A percentile compares a stretch with the other conserved stretches of the same genome.
Conservation (phyloP, 257 asterid genomes). For the Solanum peruvianum region DNA sequence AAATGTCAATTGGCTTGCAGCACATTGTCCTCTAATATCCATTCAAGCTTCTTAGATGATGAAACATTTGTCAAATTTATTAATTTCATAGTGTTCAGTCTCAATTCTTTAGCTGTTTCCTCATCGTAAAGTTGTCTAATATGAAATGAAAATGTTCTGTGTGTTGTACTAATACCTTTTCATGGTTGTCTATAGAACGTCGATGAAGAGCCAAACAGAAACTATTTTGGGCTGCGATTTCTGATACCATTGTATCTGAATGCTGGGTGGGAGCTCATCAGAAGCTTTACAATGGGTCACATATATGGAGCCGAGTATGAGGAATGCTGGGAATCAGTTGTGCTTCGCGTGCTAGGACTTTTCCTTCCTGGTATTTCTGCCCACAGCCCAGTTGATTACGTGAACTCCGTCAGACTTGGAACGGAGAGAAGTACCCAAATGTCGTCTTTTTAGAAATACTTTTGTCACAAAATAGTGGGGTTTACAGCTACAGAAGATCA, state of each 20-base stretch:
- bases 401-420: constrained; percentile 77
- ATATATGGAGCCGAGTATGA: constrained; percentile 44
- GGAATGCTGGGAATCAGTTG: constrained; percentile 67
- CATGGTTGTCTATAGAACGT: constrained; percentile 33
- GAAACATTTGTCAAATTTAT: neutral
- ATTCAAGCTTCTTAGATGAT: neutral
- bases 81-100: neutral
- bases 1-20: neutral
- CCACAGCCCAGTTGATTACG: constrained; percentile 79
- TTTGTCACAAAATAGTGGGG: neutral
- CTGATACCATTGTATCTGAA: constrained; percentile 56
- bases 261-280: constrained; percentile 63
- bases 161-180: neutral
- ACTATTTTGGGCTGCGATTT: constrained; percentile 58
- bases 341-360: constrained; percentile 53
- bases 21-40: neutral
- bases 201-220: constrained; percentile 71
- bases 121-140: neutral
- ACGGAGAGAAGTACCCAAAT: constrained; percentile 17
- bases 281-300: constrained; percentile 45
- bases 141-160: neutral
- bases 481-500: neutral
- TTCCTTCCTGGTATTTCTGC: constrained; percentile 72
- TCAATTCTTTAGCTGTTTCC: neutral
- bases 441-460: constrained; percentile 16